These are phyloP conservation scores for Phaeosphaeriaceae sp. DNA, from an alignment of 2,329 filamentous ascomycete species.

Conservation along the genomic window DNA sequence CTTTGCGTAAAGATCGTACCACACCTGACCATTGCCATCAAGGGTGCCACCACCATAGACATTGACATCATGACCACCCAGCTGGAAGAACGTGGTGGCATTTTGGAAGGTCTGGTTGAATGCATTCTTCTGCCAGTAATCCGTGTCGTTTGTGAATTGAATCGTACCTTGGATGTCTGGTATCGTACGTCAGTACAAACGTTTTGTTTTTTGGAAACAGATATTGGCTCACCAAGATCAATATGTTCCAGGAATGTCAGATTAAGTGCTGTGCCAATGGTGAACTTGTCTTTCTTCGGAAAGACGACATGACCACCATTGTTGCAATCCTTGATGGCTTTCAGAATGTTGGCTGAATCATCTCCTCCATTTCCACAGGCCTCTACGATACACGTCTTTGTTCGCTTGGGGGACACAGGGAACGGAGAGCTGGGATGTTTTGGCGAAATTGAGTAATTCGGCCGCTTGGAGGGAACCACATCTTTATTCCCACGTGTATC, in stretches of 20 bases:
- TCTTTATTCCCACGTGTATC: constrained; percentile 17
- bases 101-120: constrained; percentile 73
- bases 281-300: constrained; percentile 62
- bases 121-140: constrained; percentile 71
- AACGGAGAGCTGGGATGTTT: constrained; percentile 45
- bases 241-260: constrained; percentile 69
- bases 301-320: constrained; percentile 69
- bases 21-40: constrained; percentile 69
- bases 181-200: neutral
- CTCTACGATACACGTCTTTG: constrained; percentile 49
- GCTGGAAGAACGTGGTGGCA: constrained; percentile 70
- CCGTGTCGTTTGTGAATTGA: constrained; percentile 69
- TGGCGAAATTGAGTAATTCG: constrained; percentile 43
- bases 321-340: constrained; percentile 66
- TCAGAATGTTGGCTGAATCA: constrained; percentile 60
- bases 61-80: constrained; percentile 71
- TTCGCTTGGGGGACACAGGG: constrained; percentile 43
- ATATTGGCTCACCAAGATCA: constrained; percentile 60
- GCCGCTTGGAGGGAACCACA: constrained; percentile 33
- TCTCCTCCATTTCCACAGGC: constrained; percentile 52
- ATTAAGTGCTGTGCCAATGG: constrained; percentile 69
- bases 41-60: constrained; percentile 71
- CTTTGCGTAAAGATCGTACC: constrained; percentile 68
- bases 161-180: constrained; percentile 66
- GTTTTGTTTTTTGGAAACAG: no score